Percentiles rank a stretch among this genome's conserved stretches.
Conservation (phyloP, 306 rosid genomes). For the Malus sylvestris region DNA sequence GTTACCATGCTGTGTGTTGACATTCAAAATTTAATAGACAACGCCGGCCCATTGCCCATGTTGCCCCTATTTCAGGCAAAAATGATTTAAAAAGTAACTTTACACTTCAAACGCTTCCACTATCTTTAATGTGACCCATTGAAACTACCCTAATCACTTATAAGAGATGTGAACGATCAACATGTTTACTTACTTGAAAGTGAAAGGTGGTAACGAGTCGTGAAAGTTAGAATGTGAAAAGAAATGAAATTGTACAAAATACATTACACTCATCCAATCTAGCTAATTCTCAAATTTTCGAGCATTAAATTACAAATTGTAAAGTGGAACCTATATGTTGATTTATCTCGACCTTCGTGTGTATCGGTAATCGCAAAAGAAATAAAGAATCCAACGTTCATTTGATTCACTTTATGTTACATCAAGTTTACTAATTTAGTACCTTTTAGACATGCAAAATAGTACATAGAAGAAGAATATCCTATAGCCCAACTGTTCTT, state of each 20-base stretch:
- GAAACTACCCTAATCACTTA: neutral
- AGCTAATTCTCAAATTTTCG: too few species aligned
- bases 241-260: too few species aligned
- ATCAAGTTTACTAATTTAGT: too few species aligned
- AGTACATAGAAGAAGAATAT: neutral
- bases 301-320: too few species aligned
- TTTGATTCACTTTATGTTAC: too few species aligned
- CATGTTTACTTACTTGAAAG: neutral
- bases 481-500: neutral
- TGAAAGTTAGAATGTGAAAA: neutral
- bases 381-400: too few species aligned
- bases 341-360: neutral
- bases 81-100: neutral
- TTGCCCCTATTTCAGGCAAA: neutral
- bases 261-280: neutral
- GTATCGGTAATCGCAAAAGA: too few species aligned
- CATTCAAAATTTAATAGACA: neutral
- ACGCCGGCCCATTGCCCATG: neutral
- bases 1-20: slow-evolving; percentile 1
- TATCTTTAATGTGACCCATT: neutral
- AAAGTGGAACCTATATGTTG: too few species aligned
- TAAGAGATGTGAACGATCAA: neutral
- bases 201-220: too few species aligned
- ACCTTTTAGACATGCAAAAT: neutral
- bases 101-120: neutral